A percentile compares a stretch with the other conserved stretches of the same genome.
Evolutionary conservation across 495 filamentous ascomycete genomes (phyloP).

Genomic region (Glarea lozoyensis): DNA sequence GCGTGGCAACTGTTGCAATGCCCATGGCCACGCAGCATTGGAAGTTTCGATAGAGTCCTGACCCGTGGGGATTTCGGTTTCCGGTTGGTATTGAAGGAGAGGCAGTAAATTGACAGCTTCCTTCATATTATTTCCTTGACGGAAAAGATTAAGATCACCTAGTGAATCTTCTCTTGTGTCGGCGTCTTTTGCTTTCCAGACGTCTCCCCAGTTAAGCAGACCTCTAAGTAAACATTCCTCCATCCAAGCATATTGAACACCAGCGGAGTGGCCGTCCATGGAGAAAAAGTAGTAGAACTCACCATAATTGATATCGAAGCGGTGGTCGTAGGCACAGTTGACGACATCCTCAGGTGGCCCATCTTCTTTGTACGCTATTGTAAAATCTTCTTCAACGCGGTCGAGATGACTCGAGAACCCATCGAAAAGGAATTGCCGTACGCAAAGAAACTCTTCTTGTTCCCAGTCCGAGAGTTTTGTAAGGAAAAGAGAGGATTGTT

Average conservation of each 20-base stretch:
- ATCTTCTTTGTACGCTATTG: neutral
- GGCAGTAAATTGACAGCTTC: conserved; percentile 2
- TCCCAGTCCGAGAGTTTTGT: conserved; percentile 1
- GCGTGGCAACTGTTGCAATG: neutral
- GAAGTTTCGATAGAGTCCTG: neutral
- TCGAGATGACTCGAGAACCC: neutral
- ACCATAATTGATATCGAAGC: conserved; percentile 5
- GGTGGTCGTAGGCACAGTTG: neutral
- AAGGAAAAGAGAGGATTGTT: conserved; percentile 2
- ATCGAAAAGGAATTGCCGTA: neutral
- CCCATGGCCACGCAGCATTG: conserved; percentile 2
- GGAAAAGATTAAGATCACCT: conserved; percentile 1
- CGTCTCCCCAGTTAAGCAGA: neutral
- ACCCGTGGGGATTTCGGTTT: neutral
- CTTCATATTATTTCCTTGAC: conserved; percentile 1
- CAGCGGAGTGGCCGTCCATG: neutral
- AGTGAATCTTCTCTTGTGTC: neutral
- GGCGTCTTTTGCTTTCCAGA: neutral
- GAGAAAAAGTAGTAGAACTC: conserved; percentile 4
- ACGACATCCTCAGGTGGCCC: neutral
- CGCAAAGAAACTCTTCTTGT: neutral
- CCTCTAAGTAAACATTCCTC: conserved; percentile 2
- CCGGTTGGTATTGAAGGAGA: neutral
- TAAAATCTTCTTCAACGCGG: neutral
- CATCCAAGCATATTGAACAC: conserved; percentile 2